Evolutionary conservation across 2,329 filamentous ascomycete genomes (phyloP).

Genomic region (Elsinoe necatrix): DNA sequence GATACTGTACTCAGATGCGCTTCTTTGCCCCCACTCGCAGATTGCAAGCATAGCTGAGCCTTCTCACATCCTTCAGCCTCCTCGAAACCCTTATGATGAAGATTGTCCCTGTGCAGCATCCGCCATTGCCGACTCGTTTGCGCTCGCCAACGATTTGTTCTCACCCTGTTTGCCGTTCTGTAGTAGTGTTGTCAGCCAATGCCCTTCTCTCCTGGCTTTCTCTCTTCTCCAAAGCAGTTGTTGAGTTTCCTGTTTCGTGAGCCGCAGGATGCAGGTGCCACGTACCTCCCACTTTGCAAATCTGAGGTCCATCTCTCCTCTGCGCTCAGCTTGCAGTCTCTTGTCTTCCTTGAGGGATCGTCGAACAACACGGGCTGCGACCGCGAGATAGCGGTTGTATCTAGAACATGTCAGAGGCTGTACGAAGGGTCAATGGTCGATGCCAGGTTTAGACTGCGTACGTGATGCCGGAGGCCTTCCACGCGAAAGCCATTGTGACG

Average conservation of each 20-base stretch:
- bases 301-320: slow-evolving; percentile 79
- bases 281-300: slow-evolving; percentile 95
- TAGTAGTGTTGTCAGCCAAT: slow-evolving; percentile 20
- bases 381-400: slow-evolving; percentile 99
- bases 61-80: neutral
- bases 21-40: neutral
- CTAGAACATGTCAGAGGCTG: slow-evolving; percentile 40
- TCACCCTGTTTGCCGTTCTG: slow-evolving; percentile 97
- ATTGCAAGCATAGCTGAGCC: no score
- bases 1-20: neutral
- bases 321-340: slow-evolving; percentile 76
- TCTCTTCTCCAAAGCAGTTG: slow-evolving; percentile 13
- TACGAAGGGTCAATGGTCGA: neutral
- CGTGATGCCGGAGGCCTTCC: slow-evolving; percentile 97
- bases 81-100: neutral
- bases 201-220: neutral
- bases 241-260: neutral
- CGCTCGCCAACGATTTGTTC: slow-evolving; percentile 57
- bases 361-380: slow-evolving; percentile 90
- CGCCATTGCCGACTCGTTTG: slow-evolving; percentile 43
- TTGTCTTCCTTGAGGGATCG: slow-evolving; percentile 94
- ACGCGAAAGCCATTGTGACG: slow-evolving; percentile 86
- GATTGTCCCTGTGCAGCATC: slow-evolving; percentile 14
- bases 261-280: slow-evolving; percentile 23
- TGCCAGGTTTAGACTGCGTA: slow-evolving; percentile 45